Conservation (phyloP, 2,329 filamentous ascomycete genomes). For the Didymella pinodella region DNA sequence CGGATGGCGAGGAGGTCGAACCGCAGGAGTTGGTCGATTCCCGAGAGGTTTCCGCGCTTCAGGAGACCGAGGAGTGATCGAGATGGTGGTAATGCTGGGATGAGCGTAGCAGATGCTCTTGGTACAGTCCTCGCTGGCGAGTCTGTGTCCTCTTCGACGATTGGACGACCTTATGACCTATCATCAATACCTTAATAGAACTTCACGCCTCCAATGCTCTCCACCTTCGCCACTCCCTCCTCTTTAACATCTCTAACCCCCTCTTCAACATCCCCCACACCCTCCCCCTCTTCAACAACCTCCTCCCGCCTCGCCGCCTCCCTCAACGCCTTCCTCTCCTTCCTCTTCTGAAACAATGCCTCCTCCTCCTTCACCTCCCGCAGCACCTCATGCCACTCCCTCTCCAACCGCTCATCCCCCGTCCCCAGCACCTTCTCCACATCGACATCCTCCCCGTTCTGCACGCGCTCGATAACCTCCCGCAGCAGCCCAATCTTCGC, state of each 20-base stretch:
- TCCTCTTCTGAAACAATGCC: slow-evolving; percentile 57
- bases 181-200: slow-evolving; percentile 36
- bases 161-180: background rate
- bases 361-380: slow-evolving; percentile 73
- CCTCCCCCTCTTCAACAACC: slow-evolving; percentile 7
- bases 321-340: slow-evolving; percentile 39
- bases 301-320: slow-evolving; percentile 21
- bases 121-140: slow-evolving; percentile 13
- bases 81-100: background rate
- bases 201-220: slow-evolving; percentile 40
- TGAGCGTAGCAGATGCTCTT: background rate
- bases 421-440: slow-evolving; percentile 84
- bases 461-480: slow-evolving; percentile 68
- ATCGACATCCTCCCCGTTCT: slow-evolving; percentile 60
- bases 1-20: background rate
- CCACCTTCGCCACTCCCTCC: slow-evolving; percentile 31
- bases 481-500: slow-evolving; percentile 77
- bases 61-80: background rate
- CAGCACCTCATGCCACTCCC: slow-evolving; percentile 85
- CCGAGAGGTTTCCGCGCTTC: background rate
- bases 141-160: background rate
- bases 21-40: background rate
- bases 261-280: slow-evolving; percentile 7
- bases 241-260: background rate
- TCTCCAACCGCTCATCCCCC: slow-evolving; percentile 76